Evolutionary conservation across 441 rosid species (phyloP).

Genomic region (Viola pubescens): DNA sequence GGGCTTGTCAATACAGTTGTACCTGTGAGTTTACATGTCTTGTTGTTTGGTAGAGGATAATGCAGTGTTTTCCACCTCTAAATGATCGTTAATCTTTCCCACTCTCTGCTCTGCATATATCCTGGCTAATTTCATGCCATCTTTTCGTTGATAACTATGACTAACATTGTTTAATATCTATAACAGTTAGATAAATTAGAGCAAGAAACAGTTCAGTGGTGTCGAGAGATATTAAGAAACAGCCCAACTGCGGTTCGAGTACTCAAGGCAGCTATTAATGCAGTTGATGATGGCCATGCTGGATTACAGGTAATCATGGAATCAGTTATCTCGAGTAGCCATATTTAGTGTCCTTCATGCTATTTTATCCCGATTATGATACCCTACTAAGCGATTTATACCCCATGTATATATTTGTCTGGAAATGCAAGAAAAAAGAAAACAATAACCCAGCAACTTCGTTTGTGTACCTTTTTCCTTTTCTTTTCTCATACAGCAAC

Average conservation of each 20-base stretch:
- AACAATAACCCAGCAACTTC: background rate
- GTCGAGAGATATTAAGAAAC: slow-evolving; percentile 72
- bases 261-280: slow-evolving; percentile 82
- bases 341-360: background rate
- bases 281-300: slow-evolving; percentile 86
- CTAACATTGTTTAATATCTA: background rate
- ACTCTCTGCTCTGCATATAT: background rate
- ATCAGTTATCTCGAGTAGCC: background rate
- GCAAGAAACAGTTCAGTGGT: slow-evolving; percentile 85
- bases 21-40: slow-evolving; percentile 41
- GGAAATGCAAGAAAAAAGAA: background rate
- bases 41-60: background rate
- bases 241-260: slow-evolving; percentile 93
- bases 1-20: slow-evolving; percentile 84
- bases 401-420: background rate
- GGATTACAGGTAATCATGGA: slow-evolving; percentile 62
- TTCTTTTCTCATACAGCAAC: slow-evolving; percentile 30
- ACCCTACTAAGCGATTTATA: background rate
- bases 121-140: background rate
- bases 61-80: background rate
- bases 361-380: background rate
- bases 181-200: slow-evolving; percentile 64
- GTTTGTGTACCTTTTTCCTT: background rate
- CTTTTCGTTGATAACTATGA: background rate
- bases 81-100: background rate